phyloP scores from a whole-genome alignment of 2,329 filamentous ascomycete genomes.

The Blumeria hordei region DNA sequence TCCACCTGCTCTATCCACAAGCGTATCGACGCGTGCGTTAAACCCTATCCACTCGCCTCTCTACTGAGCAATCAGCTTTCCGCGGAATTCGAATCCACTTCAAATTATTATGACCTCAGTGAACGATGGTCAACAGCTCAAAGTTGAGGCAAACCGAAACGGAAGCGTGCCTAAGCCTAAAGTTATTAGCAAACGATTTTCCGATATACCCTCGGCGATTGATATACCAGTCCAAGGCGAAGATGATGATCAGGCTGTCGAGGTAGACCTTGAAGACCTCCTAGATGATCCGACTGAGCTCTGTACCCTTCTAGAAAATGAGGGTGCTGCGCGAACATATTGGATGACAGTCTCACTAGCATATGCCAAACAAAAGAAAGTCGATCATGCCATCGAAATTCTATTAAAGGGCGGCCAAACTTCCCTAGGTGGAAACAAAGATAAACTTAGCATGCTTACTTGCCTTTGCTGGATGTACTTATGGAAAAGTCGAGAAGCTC shows the following conservation, averaged over 20 bases:
- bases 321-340: conserved; percentile 70
- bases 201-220: conserved; percentile 38
- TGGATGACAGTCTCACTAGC: conserved; percentile 97
- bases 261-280: conserved; percentile 77
- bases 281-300: conserved; percentile 87
- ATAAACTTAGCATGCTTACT: conserved; percentile 40
- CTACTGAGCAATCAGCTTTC: too few species aligned
- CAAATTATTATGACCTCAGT: conserved; percentile 8
- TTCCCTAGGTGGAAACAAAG: conserved; percentile 34
- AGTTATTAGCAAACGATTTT: conserved; percentile 24
- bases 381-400: conserved; percentile 60
- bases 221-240: conserved; percentile 41
- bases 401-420: conserved; percentile 39
- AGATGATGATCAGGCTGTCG: conserved; percentile 49
- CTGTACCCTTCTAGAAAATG: conserved; percentile 84
- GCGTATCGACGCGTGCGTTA: too few species aligned
- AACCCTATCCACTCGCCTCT: too few species aligned
- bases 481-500: conserved; percentile 43
- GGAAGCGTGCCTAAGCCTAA: conserved; percentile 6
- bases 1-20: too few species aligned
- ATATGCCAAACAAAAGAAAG: conserved; percentile 86
- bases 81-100: too few species aligned
- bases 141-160: conserved; percentile 11
- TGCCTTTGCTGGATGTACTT: conserved; percentile 49
- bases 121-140: conserved; percentile 7